These are phyloP conservation scores for Pisolithus thermaeus DNA, from an alignment of 1,284 basidiomycete species.

Conservation along the genomic window DNA sequence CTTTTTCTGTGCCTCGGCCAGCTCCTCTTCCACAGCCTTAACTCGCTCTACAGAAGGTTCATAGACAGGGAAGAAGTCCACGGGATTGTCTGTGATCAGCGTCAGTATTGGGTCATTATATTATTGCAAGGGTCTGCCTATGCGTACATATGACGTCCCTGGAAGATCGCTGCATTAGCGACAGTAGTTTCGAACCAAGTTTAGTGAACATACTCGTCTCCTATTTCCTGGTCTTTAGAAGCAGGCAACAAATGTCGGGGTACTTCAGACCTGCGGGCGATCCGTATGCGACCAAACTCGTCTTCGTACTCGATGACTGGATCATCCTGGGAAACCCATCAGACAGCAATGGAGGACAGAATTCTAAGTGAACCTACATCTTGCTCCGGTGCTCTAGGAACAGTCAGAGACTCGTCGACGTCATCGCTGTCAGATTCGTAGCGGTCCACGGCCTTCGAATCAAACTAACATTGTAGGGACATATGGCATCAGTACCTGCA, in stretches of 20 bases:
- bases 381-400: conserved; percentile 42
- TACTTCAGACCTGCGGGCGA: conserved; percentile 63
- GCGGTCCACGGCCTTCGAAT: conserved; percentile 51
- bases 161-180: conserved; percentile 3
- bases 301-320: conserved; percentile 81
- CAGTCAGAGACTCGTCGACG: conserved; percentile 62
- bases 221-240: conserved; percentile 45
- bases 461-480: conserved; percentile 51
- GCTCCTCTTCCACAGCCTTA: conserved; percentile 68
- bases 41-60: conserved; percentile 76
- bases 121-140: conserved; percentile 17
- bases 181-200: conserved; percentile 6
- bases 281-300: conserved; percentile 79
- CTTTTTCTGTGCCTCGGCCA: conserved; percentile 69
- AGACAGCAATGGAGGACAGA: not conserved
- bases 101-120: conserved; percentile 3
- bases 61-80: conserved; percentile 81
- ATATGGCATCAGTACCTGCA: not conserved
- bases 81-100: conserved; percentile 57
- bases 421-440: conserved; percentile 69
- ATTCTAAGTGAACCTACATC: conserved; percentile 30
- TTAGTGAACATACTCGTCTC: conserved; percentile 45
- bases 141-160: conserved; percentile 58
- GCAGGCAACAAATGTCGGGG: conserved; percentile 62
- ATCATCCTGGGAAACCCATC: conserved; percentile 39